Base-by-base conservation (phyloP, 2,329 filamentous ascomycete genomes). In the Ascochyta pisi region DNA sequence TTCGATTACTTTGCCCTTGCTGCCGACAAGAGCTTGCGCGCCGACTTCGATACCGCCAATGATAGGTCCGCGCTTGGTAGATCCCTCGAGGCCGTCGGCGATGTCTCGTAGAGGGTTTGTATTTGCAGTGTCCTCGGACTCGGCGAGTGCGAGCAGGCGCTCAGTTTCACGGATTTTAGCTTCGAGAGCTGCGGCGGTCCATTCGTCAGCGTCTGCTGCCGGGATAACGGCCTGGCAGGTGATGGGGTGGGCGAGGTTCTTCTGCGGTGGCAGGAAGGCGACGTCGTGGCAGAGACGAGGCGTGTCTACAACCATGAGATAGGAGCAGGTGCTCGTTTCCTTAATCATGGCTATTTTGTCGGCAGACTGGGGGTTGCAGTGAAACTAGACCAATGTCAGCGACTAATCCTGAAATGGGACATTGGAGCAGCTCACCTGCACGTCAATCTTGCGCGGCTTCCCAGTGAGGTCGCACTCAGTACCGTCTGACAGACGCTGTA, bases 291-390 rank as follows among this genome's bases (percentile, higher is more conserved):
- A 97, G 12, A 97, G 85, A 0, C 92, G 87, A 0, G 92, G 91
- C 0, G 93, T 96, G 72, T 96, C 90, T 60, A 97, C 86, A 29
- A 96, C 86, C 92, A 97, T 96, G 50, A 96, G 82, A 72, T 97
- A 97, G 12, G 91, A 87, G 77, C 93, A 97, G 10, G 92, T 96
- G 3, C 89, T 90, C 1, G 94, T 86, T 74, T 97, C 93, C 75
- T 96, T 96, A 77, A 97, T 96, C 86, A 91, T 92, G 39, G 89
- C 89, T 66, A 97, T 96, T 43, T 89, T 86, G 73, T 96, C 89
- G 42, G 80, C 82, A 3, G 85, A 85, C 44, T 90, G 88, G 0
- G 91, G 91, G 66, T 91, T 89, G 78, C 92, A 96, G 68, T 89
- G 87, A 63, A 87, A 89, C 76, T 89, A 29, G 13, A 19, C 7